phyloP scores from a whole-genome alignment of 257 asterid genomes.

The Solanum chaucha region DNA sequence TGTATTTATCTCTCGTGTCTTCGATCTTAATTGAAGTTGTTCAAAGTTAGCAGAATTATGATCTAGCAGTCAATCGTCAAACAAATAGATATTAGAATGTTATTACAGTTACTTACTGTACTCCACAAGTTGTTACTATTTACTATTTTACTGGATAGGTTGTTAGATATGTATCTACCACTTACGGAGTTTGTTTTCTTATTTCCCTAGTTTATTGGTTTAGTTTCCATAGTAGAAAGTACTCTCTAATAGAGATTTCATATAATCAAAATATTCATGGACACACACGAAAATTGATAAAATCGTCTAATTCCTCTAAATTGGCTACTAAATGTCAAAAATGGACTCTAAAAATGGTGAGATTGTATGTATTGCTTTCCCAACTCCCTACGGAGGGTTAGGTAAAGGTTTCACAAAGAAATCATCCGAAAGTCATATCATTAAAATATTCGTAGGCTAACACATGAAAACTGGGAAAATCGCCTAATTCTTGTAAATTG shows the following conservation, averaged over 20 bases:
- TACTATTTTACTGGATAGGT: too few relatives aligned
- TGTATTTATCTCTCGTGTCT: background rate
- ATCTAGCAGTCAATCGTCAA: background rate
- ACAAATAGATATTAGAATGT: background rate
- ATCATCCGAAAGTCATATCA: too few relatives aligned
- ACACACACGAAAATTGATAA: accelerated
- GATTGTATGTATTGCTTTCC: too few relatives aligned
- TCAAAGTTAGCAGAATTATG: background rate
- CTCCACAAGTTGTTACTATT: too few relatives aligned
- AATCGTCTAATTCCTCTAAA: too few relatives aligned
- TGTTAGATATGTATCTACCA: too few relatives aligned
- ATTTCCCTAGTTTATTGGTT: too few relatives aligned
- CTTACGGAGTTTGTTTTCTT: too few relatives aligned
- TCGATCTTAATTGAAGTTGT: background rate
- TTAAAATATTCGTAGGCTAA: accelerated
- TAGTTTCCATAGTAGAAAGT: background rate
- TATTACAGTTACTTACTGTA: too few relatives aligned
- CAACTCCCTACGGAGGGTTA: background rate
- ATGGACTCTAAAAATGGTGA: too few relatives aligned
- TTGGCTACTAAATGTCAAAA: accelerated
- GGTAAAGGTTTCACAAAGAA: accelerated
- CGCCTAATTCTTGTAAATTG: background rate
- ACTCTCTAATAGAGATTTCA: too few relatives aligned
- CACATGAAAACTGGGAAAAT: too few relatives aligned
- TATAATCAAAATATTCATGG: background rate